Percentiles rank a stretch among this genome's conserved stretches.
phyloP scores from a whole-genome alignment of 1,284 basidiomycete species.

The Tilletia setariae region DNA sequence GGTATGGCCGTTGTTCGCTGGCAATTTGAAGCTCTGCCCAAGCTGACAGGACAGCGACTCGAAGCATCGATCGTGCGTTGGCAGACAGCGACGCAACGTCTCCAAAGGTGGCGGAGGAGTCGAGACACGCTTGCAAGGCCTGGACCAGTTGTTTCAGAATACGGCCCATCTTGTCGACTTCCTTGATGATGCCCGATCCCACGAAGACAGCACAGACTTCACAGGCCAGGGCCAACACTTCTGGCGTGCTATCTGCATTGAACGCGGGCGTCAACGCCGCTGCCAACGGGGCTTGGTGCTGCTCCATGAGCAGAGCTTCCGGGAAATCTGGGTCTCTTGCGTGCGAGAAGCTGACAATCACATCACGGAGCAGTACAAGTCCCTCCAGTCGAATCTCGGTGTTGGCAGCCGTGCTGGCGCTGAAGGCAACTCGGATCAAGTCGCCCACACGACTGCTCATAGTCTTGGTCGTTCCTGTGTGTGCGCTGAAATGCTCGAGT shows the following conservation, averaged over 20 bases:
- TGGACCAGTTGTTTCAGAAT: slow-evolving; percentile 77
- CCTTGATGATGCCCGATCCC: slow-evolving; percentile 89
- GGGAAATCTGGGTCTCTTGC: slow-evolving; percentile 90
- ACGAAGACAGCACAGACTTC: slow-evolving; percentile 93
- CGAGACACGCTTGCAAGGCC: slow-evolving; percentile 84
- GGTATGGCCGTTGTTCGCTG: slow-evolving; percentile 70
- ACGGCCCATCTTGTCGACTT: slow-evolving; percentile 84
- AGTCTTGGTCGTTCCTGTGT: slow-evolving; percentile 56
- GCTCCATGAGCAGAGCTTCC: slow-evolving; percentile 85
- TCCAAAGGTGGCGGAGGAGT: slow-evolving; percentile 67
- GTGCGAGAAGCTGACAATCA: slow-evolving; percentile 84
- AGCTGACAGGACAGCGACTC: slow-evolving; percentile 86
- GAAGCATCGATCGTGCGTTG: slow-evolving; percentile 90
- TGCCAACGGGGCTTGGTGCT: slow-evolving; percentile 96
- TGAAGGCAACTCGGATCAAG: slow-evolving; percentile 96
- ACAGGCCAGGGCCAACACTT: slow-evolving; percentile 86
- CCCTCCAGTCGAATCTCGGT: slow-evolving; percentile 94
- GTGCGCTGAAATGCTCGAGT: slow-evolving; percentile 66
- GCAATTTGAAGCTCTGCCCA: slow-evolving; percentile 92
- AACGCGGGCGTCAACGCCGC: slow-evolving; percentile 98
- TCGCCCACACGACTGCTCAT: slow-evolving; percentile 81
- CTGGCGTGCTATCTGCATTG: slow-evolving; percentile 87
- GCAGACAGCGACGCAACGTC: slow-evolving; percentile 83
- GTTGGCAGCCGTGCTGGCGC: slow-evolving; percentile 89
- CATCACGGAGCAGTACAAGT: slow-evolving; percentile 79